These are phyloP conservation scores for Phragmites australis DNA, from an alignment of 176 grass and related monocot species.

Conservation along the genomic window DNA sequence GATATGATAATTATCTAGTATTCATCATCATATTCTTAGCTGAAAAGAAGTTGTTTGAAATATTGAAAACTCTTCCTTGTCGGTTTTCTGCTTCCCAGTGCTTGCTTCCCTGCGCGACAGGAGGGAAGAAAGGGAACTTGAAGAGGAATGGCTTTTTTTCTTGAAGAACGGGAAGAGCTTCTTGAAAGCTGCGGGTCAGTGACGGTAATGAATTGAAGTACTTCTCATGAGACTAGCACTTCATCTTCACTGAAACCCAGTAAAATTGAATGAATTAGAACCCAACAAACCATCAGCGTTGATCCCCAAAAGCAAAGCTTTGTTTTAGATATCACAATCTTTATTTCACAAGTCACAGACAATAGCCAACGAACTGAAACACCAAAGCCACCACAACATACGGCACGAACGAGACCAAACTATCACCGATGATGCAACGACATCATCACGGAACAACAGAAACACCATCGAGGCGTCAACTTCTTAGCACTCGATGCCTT, in stretches of 20 bases:
- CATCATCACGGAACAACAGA: not conserved
- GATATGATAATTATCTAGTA: too few relatives aligned
- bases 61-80: not conserved
- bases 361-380: conserved; percentile 14
- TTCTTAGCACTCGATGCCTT: not conserved
- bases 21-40: too few relatives aligned
- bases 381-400: not conserved
- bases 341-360: conserved; percentile 48
- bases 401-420: conserved; percentile 19
- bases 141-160: conserved; percentile 28
- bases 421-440: not conserved
- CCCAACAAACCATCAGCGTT: not conserved
- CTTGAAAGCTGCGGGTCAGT: conserved; percentile 27
- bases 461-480: not conserved
- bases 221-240: too few relatives aligned
- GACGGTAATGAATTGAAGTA: too few relatives aligned
- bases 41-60: not conserved
- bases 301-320: not conserved
- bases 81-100: conserved; percentile 1
- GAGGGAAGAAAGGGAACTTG: conserved; percentile 31
- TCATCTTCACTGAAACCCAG: too few relatives aligned
- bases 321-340: not conserved
- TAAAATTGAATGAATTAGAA: too few relatives aligned
- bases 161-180: conserved; percentile 27
- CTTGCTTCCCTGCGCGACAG: conserved; percentile 10